phyloP scores from a whole-genome alignment of 2,329 filamentous ascomycete genomes.

The Phialophora chinensis region DNA sequence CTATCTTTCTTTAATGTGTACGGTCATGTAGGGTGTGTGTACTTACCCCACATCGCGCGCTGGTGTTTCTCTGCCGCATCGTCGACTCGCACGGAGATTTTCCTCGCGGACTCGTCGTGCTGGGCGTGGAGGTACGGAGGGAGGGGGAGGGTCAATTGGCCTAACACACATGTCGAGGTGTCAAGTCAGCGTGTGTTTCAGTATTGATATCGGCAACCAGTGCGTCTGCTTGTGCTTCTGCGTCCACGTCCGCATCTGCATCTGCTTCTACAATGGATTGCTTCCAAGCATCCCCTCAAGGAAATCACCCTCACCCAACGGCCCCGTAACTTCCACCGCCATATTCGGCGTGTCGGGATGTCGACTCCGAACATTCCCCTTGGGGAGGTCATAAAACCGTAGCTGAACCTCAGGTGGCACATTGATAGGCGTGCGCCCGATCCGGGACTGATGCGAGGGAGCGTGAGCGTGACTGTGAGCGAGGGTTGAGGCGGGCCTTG shows the following conservation, averaged over 20 bases:
- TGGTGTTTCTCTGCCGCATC: conserved; percentile 74
- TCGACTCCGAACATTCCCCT: conserved; percentile 63
- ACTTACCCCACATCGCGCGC: conserved; percentile 92
- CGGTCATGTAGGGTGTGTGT: background rate
- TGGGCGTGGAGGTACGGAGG: conserved; percentile 77
- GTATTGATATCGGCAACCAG: too few species aligned
- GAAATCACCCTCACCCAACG: conserved; percentile 66
- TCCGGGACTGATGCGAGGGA: conserved; percentile 74
- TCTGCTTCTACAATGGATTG: background rate
- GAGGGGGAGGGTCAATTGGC: conserved; percentile 77
- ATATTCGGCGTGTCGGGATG: conserved; percentile 67
- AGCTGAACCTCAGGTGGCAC: conserved; percentile 85
- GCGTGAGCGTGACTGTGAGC: conserved; percentile 44
- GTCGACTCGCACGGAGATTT: conserved; percentile 71
- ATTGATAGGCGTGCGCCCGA: conserved; percentile 79
- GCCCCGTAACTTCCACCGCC: conserved; percentile 75
- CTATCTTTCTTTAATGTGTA: background rate
- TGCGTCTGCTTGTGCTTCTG: background rate
- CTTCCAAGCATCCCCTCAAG: background rate
- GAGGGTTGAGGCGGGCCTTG: conserved; percentile 61
- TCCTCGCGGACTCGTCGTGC: conserved; percentile 67
- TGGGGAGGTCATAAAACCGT: conserved; percentile 67
- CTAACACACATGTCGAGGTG: conserved; percentile 48
- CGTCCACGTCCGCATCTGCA: conserved; percentile 13
- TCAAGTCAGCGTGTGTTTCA: conserved; percentile 29